Base-by-base conservation (phyloP, 108 stramenopile genomes). In the Cyclotella cryptica region DNA sequence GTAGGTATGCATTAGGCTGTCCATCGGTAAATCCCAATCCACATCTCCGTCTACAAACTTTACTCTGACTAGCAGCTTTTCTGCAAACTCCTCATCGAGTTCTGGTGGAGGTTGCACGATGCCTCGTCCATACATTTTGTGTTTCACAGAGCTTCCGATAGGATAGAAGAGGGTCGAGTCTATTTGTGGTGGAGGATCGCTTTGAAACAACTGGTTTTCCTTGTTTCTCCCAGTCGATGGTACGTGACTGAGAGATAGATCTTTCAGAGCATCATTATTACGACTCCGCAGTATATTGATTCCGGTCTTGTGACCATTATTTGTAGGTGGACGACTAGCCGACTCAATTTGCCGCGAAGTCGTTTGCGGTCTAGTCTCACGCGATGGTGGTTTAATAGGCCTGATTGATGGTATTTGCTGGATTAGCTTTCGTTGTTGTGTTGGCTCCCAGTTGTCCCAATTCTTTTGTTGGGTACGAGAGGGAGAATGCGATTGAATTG, bases 111-210 rank as follows among this genome's bases (percentile, higher is more conserved):
- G 59, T 65, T 90, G 71, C 12, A 94, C 91, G 15, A 68, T 73
- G 11, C 93, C 93, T 66, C 69, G 71, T n/a, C 93, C 91, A 42
- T 88, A 69, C 18, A 83, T 49, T 46, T 67, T 75, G 66, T 94
- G 93, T 18, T 82, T 72, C 5, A 94, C 93, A 46, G 30, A 24
- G 17, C 81, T 77, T 7, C 93, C 93, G 13, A 92, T 83, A 12
- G 93, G 93, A 70, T 80, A 94, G 60, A 94, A 92, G 76, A 85
- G 69, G 11, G 87, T 90, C 8, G 91, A 91, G 75, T 92, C 90
- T 21, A 83, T 41, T 46, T 68, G 44, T 15, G 82, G 77, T 47
- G 78, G 78, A 35, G 49, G n/a, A 26, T 80, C 70, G 26, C 55
- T 70, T 62, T 27, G 12, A 45, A 67, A 64, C n/a, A 14, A 28